Conservation (phyloP, 345 rosid species). For the Pistacia vera region DNA sequence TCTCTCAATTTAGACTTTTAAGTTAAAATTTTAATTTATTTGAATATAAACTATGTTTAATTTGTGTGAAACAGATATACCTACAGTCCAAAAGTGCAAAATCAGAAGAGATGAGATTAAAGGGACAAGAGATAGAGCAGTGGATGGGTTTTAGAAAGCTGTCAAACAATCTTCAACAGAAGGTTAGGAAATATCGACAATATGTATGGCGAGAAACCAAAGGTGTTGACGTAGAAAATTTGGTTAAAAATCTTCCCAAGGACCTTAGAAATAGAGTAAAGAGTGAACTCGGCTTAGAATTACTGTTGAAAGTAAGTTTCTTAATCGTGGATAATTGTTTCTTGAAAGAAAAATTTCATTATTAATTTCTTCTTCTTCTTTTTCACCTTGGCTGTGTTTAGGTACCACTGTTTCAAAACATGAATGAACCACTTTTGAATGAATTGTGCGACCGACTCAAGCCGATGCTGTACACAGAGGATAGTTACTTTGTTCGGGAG, state of each 20-base stretch:
- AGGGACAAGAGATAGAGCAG: not conserved
- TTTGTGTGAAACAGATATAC: not conserved
- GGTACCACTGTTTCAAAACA: too few relatives aligned
- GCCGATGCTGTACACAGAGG: too few relatives aligned
- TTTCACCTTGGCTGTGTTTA: too few relatives aligned
- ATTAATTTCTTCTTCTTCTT: too few relatives aligned
- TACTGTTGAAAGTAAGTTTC: too few relatives aligned
- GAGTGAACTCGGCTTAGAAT: not conserved
- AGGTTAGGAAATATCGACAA: not conserved
- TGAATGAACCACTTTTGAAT: too few relatives aligned
- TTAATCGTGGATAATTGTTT: too few relatives aligned
- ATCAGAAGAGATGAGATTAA: not conserved
- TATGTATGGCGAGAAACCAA: not conserved
- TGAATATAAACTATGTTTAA: too few relatives aligned
- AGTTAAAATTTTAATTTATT: too few relatives aligned
- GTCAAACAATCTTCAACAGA: not conserved
- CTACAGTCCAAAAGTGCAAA: not conserved
- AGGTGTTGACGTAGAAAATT: not conserved
- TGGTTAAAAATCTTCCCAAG: not conserved
- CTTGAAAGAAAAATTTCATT: too few relatives aligned
- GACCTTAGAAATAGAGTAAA: not conserved
- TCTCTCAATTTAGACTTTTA: not conserved
- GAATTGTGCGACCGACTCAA: too few relatives aligned
- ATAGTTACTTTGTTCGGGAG: not conserved
- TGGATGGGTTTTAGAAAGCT: not conserved